A percentile compares a stretch with the other conserved stretches of the same genome.
phyloP scores from a whole-genome alignment of 2,329 filamentous ascomycete genomes.

The Sordariomycetes sp. region DNA sequence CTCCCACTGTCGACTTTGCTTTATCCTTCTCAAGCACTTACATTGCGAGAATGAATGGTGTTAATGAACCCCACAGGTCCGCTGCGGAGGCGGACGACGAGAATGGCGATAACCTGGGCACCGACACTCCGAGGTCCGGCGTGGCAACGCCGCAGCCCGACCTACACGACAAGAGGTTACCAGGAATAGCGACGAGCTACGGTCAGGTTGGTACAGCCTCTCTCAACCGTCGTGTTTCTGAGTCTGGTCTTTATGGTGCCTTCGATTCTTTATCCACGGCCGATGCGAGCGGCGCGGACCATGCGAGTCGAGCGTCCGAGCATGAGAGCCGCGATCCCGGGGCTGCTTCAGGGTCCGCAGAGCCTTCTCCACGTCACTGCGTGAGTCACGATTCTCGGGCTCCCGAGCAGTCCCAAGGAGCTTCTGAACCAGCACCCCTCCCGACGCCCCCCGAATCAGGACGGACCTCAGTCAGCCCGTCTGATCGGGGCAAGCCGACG shows the following conservation, averaged over 20 bases:
- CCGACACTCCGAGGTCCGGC: slow-evolving; percentile 78
- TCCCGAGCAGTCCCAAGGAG: background rate
- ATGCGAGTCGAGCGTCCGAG: background rate
- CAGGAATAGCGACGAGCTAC: slow-evolving; percentile 95
- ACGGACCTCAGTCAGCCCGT: slow-evolving; percentile 8
- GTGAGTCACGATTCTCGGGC: background rate
- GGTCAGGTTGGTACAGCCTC: slow-evolving; percentile 94
- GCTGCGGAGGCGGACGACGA: slow-evolving; percentile 51
- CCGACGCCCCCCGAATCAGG: slow-evolving; percentile 10
- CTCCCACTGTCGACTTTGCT: background rate
- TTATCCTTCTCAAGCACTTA: background rate
- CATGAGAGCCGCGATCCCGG: background rate
- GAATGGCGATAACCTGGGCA: slow-evolving; percentile 63
- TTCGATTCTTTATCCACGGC: background rate
- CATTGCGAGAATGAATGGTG: slow-evolving; percentile 24
- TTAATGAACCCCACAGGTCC: slow-evolving; percentile 43
- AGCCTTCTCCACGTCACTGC: background rate
- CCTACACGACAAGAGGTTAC: slow-evolving; percentile 84
- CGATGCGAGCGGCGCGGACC: background rate
- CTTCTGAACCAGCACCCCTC: slow-evolving; percentile 6
- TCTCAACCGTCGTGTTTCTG: slow-evolving; percentile 23
- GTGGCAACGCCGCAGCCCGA: slow-evolving; percentile 90
- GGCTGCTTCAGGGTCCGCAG: background rate
- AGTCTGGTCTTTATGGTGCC: background rate
- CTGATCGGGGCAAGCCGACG: slow-evolving; percentile 13